Evolutionary conservation across 1,284 basidiomycete species (phyloP).

Genomic region (Clitocybe nebularis): DNA sequence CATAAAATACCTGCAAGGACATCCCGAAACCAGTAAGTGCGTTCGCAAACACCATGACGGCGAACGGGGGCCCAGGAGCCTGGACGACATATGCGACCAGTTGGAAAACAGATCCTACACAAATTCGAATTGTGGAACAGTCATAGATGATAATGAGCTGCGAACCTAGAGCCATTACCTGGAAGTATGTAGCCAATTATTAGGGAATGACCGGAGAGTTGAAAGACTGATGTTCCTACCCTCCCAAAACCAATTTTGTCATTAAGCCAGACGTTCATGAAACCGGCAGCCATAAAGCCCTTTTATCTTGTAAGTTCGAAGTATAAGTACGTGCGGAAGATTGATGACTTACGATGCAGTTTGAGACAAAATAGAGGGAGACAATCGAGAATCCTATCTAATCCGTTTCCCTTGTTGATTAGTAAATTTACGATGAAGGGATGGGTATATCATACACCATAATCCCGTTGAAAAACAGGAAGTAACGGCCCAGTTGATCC

Average conservation of each 20-base stretch:
- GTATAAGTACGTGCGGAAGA: too few species aligned
- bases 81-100: conserved; percentile 24
- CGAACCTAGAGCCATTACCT: conserved; percentile 20
- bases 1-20: conserved; percentile 39
- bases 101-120: conserved; percentile 15
- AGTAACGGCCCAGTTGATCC: background rate
- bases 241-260: conserved; percentile 55
- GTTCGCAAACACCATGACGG: conserved; percentile 48
- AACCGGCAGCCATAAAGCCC: conserved; percentile 46
- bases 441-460: conserved; percentile 11
- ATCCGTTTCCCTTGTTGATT: too few species aligned
- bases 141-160: background rate
- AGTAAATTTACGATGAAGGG: too few species aligned
- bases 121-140: background rate
- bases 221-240: conserved; percentile 23
- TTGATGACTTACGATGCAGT: too few species aligned
- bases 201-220: too few species aligned
- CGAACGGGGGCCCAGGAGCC: conserved; percentile 50
- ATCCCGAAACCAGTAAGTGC: conserved; percentile 50
- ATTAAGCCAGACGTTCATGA: conserved; percentile 45
- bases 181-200: too few species aligned
- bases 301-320: too few species aligned
- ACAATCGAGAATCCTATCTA: too few species aligned
- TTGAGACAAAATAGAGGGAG: too few species aligned
- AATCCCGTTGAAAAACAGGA: background rate